These are phyloP conservation scores for Tulasnella sp. DNA, from an alignment of 768 basidiomycete species.

Conservation along the genomic window DNA sequence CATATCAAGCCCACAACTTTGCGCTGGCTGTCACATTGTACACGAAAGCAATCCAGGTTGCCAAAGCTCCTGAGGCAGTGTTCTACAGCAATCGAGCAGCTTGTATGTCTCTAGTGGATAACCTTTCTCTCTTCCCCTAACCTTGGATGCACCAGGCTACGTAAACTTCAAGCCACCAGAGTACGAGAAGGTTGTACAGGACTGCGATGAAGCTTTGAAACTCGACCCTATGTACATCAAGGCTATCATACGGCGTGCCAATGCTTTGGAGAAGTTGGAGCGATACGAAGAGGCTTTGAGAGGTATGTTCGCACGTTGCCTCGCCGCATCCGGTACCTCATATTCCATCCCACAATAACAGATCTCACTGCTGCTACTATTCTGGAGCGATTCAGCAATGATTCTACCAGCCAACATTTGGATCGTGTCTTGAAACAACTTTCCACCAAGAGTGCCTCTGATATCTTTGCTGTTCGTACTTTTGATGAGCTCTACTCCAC, in stretches of 20 bases:
- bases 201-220: slow-evolving; percentile 79
- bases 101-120: slow-evolving; percentile 41
- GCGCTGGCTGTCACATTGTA: slow-evolving; percentile 31
- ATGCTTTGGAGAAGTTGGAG: slow-evolving; percentile 66
- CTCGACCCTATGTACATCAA: slow-evolving; percentile 73
- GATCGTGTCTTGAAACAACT: slow-evolving; percentile 58
- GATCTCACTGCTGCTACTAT: slow-evolving; percentile 97
- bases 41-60: slow-evolving; percentile 35
- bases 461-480: too few species aligned
- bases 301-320: slow-evolving; percentile 35
- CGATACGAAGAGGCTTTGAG: slow-evolving; percentile 64
- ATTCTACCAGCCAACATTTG: slow-evolving; percentile 60
- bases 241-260: slow-evolving; percentile 78
- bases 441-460: too few species aligned
- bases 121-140: neutral
- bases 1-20: slow-evolving; percentile 31
- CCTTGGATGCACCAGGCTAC: slow-evolving; percentile 43
- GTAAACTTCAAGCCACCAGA: slow-evolving; percentile 82
- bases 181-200: slow-evolving; percentile 65
- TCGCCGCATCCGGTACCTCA: slow-evolving; percentile 5
- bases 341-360: slow-evolving; percentile 23
- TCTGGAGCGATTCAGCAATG: slow-evolving; percentile 82
- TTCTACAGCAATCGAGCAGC: slow-evolving; percentile 97
- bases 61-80: slow-evolving; percentile 57
- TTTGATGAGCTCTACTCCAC: too few species aligned